Conservation (phyloP, 2,329 filamentous ascomycete genomes). For the Talaromyces rugulosus region DNA sequence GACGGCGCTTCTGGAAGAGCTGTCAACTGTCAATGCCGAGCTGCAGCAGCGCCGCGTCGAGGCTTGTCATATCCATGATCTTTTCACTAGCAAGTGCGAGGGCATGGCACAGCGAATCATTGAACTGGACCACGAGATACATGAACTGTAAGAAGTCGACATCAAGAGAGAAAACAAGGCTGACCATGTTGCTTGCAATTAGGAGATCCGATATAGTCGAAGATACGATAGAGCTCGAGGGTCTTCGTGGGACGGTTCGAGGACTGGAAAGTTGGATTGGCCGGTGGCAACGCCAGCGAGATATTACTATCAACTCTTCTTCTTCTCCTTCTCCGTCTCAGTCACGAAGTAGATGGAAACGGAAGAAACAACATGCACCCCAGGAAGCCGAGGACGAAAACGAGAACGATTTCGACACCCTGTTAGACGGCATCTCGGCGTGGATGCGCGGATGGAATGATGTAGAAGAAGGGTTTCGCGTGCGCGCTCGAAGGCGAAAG, state of each 20-base stretch:
- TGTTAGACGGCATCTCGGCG: constrained; percentile 36
- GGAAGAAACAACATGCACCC: constrained; percentile 1
- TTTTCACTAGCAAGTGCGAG: constrained; percentile 57
- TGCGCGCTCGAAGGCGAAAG: constrained; percentile 57
- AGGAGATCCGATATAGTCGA: constrained; percentile 28
- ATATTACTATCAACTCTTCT: neutral
- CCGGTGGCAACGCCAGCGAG: constrained; percentile 22
- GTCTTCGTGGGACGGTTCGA: constrained; percentile 31
- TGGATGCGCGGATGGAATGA: constrained; percentile 44
- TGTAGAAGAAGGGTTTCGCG: constrained; percentile 35
- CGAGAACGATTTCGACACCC: constrained; percentile 23
- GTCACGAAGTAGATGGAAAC: constrained; percentile 15
- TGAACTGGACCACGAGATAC: constrained; percentile 56
- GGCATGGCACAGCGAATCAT: constrained; percentile 56
- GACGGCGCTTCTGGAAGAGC: constrained; percentile 20
- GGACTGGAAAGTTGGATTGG: constrained; percentile 32
- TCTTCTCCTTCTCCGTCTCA: neutral
- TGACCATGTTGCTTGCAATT: neutral
- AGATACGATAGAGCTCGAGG: constrained; percentile 31
- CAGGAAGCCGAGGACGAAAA: constrained; percentile 18
- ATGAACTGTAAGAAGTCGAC: constrained; percentile 50
- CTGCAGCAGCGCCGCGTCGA: constrained; percentile 25
- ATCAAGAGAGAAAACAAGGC: neutral
- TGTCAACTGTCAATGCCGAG: constrained; percentile 22
- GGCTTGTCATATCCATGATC: constrained; percentile 56